Conservation (phyloP, 345 rosid species). For the Adansonia digitata region DNA sequence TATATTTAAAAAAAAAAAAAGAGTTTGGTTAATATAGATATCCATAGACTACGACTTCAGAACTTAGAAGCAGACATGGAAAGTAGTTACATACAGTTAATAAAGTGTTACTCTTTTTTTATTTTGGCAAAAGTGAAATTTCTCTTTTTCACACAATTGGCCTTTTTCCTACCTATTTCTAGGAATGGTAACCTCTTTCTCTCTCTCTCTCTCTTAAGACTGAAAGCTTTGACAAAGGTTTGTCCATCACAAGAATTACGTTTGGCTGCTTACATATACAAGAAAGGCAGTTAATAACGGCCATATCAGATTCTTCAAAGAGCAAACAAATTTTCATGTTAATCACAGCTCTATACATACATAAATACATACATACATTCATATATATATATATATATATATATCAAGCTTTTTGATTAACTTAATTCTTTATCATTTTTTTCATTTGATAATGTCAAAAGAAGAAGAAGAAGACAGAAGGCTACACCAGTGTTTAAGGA, state of each 20-base stretch:
- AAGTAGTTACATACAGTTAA: not conserved
- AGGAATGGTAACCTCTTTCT: not conserved
- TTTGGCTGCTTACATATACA: not conserved
- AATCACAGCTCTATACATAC: too few relatives aligned
- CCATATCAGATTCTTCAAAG: not conserved
- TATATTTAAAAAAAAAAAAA: too few relatives aligned
- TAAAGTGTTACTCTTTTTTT: not conserved
- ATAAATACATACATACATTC: not conserved
- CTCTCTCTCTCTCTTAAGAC: not conserved
- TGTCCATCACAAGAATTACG: conserved; percentile 5
- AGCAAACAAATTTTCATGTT: not conserved
- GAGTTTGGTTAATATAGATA: too few relatives aligned
- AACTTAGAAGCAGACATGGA: not conserved
- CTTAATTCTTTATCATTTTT: too few relatives aligned
- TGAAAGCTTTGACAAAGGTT: not conserved
- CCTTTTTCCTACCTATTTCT: not conserved
- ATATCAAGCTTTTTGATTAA: not conserved
- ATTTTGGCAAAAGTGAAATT: not conserved
- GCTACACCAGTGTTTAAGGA: conserved; percentile 27
- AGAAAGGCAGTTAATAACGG: not conserved
- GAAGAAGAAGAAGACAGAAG: conserved; percentile 31
- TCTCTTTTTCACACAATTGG: not conserved
- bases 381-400: not conserved
- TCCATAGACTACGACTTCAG: too few relatives aligned
- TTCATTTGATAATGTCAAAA: conserved; percentile 4